Conservation (phyloP, 78 protist species). For the Planoprotostelium fungivorum region DNA sequence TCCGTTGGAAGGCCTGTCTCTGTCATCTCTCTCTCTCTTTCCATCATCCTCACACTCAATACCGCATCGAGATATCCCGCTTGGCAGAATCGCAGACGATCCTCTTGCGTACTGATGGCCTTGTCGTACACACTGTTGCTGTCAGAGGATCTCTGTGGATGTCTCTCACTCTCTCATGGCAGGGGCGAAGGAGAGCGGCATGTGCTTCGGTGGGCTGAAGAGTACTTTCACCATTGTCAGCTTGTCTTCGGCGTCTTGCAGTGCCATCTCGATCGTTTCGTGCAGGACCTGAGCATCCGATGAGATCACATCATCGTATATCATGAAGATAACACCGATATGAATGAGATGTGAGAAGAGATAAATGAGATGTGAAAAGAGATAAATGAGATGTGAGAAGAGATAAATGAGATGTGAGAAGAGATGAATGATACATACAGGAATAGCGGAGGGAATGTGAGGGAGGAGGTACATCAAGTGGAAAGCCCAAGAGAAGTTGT, state of each 20-base stretch:
- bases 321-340: too few species aligned
- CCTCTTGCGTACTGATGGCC: neutral
- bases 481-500: neutral
- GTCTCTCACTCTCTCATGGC: neutral
- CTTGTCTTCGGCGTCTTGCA: neutral
- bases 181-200: neutral
- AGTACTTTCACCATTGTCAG: neutral
- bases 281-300: neutral
- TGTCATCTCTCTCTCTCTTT: neutral
- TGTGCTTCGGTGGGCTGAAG: neutral
- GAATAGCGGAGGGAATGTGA: too few species aligned
- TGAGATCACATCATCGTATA: too few species aligned
- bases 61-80: neutral
- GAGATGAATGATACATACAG: too few species aligned
- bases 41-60: too few species aligned
- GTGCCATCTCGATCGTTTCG: neutral
- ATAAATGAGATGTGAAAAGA: too few species aligned
- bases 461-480: too few species aligned
- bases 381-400: too few species aligned
- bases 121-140: neutral
- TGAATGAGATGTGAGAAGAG: too few species aligned
- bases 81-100: neutral
- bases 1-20: neutral
- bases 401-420: too few species aligned
- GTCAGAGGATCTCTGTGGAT: neutral